A percentile compares a stretch with the other conserved stretches of the same genome.
Conservation (phyloP, 2,329 filamentous ascomycete species). For the Epichloe gansuensis region DNA sequence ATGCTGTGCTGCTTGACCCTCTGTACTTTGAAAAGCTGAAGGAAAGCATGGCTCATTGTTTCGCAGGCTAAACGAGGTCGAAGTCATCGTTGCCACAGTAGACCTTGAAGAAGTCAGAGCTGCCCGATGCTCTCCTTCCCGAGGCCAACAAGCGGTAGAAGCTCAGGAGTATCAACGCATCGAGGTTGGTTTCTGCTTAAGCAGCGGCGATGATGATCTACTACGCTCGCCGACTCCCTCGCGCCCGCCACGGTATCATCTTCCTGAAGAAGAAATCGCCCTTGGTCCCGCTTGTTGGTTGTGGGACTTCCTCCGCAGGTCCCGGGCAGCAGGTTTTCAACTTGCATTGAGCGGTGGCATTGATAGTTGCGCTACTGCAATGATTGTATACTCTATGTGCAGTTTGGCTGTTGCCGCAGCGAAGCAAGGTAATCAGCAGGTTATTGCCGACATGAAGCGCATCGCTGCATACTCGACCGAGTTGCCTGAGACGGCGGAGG, state of each 20-base stretch:
- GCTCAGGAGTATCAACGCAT: slow-evolving; percentile 9
- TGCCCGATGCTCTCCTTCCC: slow-evolving; percentile 2
- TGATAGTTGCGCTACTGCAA: slow-evolving; percentile 37
- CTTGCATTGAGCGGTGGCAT: slow-evolving; percentile 44
- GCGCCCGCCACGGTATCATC: slow-evolving; percentile 40
- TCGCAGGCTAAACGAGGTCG: slow-evolving; percentile 27
- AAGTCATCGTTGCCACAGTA: slow-evolving; percentile 53
- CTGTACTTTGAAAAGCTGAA: background rate
- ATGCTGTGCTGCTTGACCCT: slow-evolving; percentile 30
- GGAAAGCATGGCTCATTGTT: background rate
- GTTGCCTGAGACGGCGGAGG: slow-evolving; percentile 43
- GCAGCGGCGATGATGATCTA: slow-evolving; percentile 15
- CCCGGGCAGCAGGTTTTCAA: slow-evolving; percentile 38
- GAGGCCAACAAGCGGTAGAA: slow-evolving; percentile 8
- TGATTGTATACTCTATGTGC: slow-evolving; percentile 36
- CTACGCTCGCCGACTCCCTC: slow-evolving; percentile 27
- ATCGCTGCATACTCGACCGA: slow-evolving; percentile 14
- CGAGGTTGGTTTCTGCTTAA: slow-evolving; percentile 6
- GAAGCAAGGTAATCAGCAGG: slow-evolving; percentile 19
- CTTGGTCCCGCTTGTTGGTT: slow-evolving; percentile 53
- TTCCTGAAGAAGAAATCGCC: slow-evolving; percentile 56
- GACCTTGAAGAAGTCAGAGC: slow-evolving; percentile 57
- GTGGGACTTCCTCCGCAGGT: slow-evolving; percentile 49
- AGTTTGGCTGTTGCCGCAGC: slow-evolving; percentile 42
- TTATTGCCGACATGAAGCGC: slow-evolving; percentile 14